Base-by-base conservation (phyloP, 768 basidiomycete species). In the Amanita fuliginea region DNA sequence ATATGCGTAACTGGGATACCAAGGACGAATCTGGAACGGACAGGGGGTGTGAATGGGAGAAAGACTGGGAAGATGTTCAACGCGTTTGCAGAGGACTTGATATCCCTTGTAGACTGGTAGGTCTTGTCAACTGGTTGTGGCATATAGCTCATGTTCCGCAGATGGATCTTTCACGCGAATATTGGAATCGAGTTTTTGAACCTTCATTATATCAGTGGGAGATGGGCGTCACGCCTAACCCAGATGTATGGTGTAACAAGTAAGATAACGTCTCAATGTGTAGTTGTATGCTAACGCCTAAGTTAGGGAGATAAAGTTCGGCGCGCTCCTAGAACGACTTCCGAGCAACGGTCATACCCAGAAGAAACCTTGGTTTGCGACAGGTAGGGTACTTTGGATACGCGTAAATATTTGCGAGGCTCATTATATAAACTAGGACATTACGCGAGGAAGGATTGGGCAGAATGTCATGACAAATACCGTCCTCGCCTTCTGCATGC, bases 1-100 rank as follows among this genome's bases (percentile, higher is more conserved):
- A 84, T 64, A 98, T 98, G 94, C 78, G 90, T 18, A 97, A 98
- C 52, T 98, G 94, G 94, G 87, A 91, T 57, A 85, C 83, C 2
- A 73, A 83, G 35, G 87, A 92, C 58, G 90, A 93, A 65, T 78
- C 73, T 21, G 83, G 78, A 14, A 75, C 80, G 0, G 86, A 86
- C 59, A 72, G 70, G n/a, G 86, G 87, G 3, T 98, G 94, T 57
- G 89, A 93, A 62, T 98, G 94, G 94, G 85, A 97, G 65, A 84
- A 81, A 52, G 94, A 97, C 58, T 96, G 87, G 86, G 78, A 85
- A 53, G 91, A 95, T 61, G 94, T 96, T 1, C 83, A 83, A 57
- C 67, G 70, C 14, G 87, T 96, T 10, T 92, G 91, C 60, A 75
- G 67, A 45, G 68, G 76, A 56, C 73, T 85, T 19, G 86, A 76